Base-by-base conservation (phyloP, 331 rosid species). In the Rosa hybrid region DNA sequence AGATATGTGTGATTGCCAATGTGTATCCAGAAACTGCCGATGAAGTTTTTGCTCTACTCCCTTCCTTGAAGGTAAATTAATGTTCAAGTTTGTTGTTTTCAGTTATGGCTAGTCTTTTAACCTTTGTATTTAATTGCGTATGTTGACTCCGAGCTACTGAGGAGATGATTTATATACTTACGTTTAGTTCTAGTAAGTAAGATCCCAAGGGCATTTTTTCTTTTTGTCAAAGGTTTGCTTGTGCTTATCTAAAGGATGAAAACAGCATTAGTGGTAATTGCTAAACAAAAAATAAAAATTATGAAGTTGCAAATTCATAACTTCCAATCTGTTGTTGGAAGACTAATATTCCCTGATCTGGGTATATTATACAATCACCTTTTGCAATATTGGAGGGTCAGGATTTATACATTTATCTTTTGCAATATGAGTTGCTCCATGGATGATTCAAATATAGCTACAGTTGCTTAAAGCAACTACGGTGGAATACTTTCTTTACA, bases 1-100 rank as follows among this genome's bases (percentile, higher is more conserved):
- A 95, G 99, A 84, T 93, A 62, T 88, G 93, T 75, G 86, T 93
- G 84, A 91, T 91, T 81, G 97, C 94, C 49, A 92, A 95, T 79
- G 85, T 88, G 59, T 93, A 90, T 80, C 99, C 99, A n/a, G 93
- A 90, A 75, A 84, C 89, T 45, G 67, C 59, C 23, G 98, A 95
- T 56, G 99, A 93, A 86, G 92, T 82, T 80, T 90, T 87, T 87
- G 94, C 99, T 78, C 90, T 93, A 74, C 83, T 95, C 75, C 97
- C 97, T 23, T 87, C 94, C 39, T 78, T 93, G 82, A 88, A 95
- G 99, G 99, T 93, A 87, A 72, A 54, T 6, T 81, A 25, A 67
- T 70, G 23, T 67, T 53, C 10, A 34, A 72, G 38, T 68, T 81
- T 71, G 23, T 39, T 4, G 54, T 48, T 14, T 72, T 38, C 79